These are phyloP conservation scores for Flaveria sonorensis DNA, from an alignment of 129 eudicot genomes.

Conservation along the genomic window DNA sequence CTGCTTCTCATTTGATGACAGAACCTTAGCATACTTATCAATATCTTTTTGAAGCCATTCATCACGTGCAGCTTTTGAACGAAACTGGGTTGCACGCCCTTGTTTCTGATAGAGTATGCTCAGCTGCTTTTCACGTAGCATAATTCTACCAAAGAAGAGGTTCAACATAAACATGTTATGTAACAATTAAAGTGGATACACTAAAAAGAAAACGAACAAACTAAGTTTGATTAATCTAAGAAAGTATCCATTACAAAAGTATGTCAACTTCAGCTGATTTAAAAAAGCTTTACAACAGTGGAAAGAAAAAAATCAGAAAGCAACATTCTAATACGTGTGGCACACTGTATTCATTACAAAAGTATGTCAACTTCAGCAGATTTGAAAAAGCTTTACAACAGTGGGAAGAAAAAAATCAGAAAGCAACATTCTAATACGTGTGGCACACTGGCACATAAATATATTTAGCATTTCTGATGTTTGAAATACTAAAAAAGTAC, in stretches of 20 bases:
- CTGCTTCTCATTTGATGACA: conserved; percentile 67
- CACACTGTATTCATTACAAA: neutral
- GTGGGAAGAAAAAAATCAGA: neutral
- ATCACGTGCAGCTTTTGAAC: conserved; percentile 89
- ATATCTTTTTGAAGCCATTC: conserved; percentile 94
- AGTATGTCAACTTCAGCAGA: neutral
- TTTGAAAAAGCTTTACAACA: neutral
- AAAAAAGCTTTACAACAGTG: neutral
- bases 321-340: neutral
- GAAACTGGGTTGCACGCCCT: conserved; percentile 97
- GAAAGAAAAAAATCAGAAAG: neutral
- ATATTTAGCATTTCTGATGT: conserved; percentile 21
- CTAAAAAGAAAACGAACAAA: neutral
- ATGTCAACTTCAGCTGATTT: neutral
- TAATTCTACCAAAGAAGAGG: conserved; percentile 53
- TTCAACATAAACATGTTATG: conserved; percentile 6
- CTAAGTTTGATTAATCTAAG: neutral
- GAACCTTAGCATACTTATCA: conserved; percentile 70
- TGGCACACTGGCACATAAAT: neutral
- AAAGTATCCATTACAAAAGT: neutral
- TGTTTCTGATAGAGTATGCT: conserved; percentile 96
- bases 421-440: neutral
- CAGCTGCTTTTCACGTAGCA: conserved; percentile 93
- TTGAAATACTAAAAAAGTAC: conserved; percentile 40
- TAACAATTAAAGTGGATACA: conserved; percentile 2